phyloP scores from a whole-genome alignment of 208 protist species.

The Trypanosoma mega region DNA sequence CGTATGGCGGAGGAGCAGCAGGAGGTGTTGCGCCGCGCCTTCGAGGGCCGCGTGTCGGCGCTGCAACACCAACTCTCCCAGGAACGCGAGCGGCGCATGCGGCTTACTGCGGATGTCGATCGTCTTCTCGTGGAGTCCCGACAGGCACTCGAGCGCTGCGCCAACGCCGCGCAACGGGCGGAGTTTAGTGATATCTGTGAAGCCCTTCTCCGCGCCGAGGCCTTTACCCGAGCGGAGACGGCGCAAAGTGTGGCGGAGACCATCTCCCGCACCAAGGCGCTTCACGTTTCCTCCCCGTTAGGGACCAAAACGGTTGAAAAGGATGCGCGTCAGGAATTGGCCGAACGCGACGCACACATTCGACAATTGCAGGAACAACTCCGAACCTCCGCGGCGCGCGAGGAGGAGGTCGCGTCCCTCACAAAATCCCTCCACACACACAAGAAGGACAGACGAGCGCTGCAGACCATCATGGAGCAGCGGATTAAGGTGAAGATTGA shows the following conservation, averaged over 20 bases:
- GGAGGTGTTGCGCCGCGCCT: slow-evolving; percentile 30
- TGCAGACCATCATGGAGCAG: slow-evolving; percentile 88
- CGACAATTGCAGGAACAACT: slow-evolving; percentile 19
- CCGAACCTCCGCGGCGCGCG: neutral
- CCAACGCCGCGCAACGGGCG: slow-evolving; percentile 20
- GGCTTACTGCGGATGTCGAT: slow-evolving; percentile 50
- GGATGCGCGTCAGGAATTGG: slow-evolving; percentile 13
- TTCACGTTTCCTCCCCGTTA: neutral
- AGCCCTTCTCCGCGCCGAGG: slow-evolving; percentile 50
- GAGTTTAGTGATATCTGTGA: slow-evolving; percentile 52
- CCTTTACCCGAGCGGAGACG: slow-evolving; percentile 27
- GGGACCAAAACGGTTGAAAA: neutral
- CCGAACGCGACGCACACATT: slow-evolving; percentile 18
- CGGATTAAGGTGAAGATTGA: slow-evolving; percentile 82
- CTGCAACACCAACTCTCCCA: slow-evolving; percentile 35
- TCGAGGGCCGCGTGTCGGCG: slow-evolving; percentile 22
- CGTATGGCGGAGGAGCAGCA: slow-evolving; percentile 34
- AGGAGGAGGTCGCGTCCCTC: slow-evolving; percentile 16
- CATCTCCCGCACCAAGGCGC: neutral
- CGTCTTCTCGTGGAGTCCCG: slow-evolving; percentile 52
- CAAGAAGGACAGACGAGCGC: slow-evolving; percentile 73
- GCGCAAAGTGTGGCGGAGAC: slow-evolving; percentile 4
- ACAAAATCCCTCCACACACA: slow-evolving; percentile 37
- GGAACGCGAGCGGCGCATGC: slow-evolving; percentile 40
- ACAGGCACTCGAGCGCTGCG: slow-evolving; percentile 33